Conservation (phyloP, 2,329 filamentous ascomycete species). For the Nectriaceae sp. region DNA sequence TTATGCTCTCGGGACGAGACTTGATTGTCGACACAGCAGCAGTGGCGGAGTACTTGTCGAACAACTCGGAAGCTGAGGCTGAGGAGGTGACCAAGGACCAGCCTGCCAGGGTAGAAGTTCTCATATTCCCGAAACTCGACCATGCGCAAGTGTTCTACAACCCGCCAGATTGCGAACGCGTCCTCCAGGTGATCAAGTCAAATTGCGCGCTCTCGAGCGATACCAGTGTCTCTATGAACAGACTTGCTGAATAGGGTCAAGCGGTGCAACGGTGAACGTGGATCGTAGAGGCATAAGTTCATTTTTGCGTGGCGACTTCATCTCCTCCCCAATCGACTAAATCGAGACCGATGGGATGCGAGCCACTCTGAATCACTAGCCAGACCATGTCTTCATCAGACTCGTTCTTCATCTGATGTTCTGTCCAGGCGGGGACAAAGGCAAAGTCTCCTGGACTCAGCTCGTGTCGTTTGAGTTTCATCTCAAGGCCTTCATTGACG, state of each 20-base stretch:
- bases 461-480: conserved; percentile 53
- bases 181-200: conserved; percentile 32
- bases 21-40: conserved; percentile 63
- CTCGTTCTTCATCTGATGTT: conserved; percentile 71
- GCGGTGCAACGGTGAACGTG: too few relatives aligned
- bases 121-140: conserved; percentile 63
- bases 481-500: conserved; percentile 55
- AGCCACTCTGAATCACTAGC: conserved; percentile 65
- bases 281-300: too few relatives aligned
- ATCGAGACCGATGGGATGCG: conserved; percentile 62
- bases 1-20: conserved; percentile 61
- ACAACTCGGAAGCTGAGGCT: conserved; percentile 5
- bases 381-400: conserved; percentile 62
- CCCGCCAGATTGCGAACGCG: conserved; percentile 24
- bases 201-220: conserved; percentile 28
- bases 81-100: conserved; percentile 16
- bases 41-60: conserved; percentile 57
- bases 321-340: conserved; percentile 62
- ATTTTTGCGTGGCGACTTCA: conserved; percentile 32
- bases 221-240: too few relatives aligned
- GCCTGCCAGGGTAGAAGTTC: conserved; percentile 47
- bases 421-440: conserved; percentile 68
- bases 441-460: conserved; percentile 68
- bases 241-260: too few relatives aligned
- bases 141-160: conserved; percentile 64